phyloP scores from a whole-genome alignment of 1,139 yeast species.

The Diutina catenulata region DNA sequence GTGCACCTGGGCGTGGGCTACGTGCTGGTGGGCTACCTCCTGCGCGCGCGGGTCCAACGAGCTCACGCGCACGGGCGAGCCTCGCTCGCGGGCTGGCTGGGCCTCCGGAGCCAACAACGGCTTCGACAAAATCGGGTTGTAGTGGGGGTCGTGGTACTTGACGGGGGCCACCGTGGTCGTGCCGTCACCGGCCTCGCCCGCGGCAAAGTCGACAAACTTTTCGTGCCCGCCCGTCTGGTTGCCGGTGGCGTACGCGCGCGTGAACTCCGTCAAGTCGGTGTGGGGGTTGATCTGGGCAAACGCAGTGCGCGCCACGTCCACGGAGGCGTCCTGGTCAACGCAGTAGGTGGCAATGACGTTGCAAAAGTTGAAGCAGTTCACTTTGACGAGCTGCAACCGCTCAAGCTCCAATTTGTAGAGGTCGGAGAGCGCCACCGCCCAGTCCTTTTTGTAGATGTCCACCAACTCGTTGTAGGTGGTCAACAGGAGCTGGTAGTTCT shows the following conservation, averaged over 20 bases:
- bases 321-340: slow-evolving; percentile 66
- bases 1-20: slow-evolving; percentile 2
- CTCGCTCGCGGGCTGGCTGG: not conserved
- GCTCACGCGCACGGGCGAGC: not conserved
- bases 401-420: slow-evolving; percentile 72
- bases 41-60: slow-evolving; percentile 8
- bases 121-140: slow-evolving; percentile 20
- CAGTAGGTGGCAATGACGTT: slow-evolving; percentile 68
- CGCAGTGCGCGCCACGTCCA: slow-evolving; percentile 55
- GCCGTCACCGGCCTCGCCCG: slow-evolving; percentile 16
- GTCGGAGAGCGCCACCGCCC: slow-evolving; percentile 60
- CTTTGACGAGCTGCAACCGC: slow-evolving; percentile 62
- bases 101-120: slow-evolving; percentile 15
- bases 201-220: slow-evolving; percentile 26
- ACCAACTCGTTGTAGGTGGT: slow-evolving; percentile 53
- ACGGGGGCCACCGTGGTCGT: slow-evolving; percentile 13
- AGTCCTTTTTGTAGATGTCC: slow-evolving; percentile 66
- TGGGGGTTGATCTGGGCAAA: slow-evolving; percentile 61
- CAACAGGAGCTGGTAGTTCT: slow-evolving; percentile 50
- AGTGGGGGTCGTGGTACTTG: slow-evolving; percentile 25
- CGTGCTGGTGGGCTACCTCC: slow-evolving; percentile 3
- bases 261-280: slow-evolving; percentile 47
- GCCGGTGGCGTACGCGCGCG: slow-evolving; percentile 54
- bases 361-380: slow-evolving; percentile 75
- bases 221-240: slow-evolving; percentile 49